Evolutionary conservation across 352 stramenopile species (phyloP), one percentile per base, ranked within the genome.

Genomic region (Globisporangium nagaii): DNA sequence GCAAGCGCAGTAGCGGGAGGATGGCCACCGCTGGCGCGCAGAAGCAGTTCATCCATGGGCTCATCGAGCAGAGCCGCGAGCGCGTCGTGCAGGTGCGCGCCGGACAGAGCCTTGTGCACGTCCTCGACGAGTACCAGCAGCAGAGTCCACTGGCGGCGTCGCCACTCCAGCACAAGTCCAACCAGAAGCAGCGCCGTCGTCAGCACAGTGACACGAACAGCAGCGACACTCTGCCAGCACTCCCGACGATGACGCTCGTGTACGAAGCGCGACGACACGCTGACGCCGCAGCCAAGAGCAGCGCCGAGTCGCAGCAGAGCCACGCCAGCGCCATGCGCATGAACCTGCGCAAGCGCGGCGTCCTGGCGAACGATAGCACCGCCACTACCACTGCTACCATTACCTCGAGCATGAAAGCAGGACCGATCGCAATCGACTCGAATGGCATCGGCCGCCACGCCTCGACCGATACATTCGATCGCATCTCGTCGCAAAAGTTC

Each of bases 1-100:
- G n/a, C n/a, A n/a, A n/a, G n/a, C n/a, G n/a, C n/a, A n/a, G n/a
- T n/a, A n/a, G n/a, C n/a, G n/a, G n/a, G n/a, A n/a, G n/a, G n/a
- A 49, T 49, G 43, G 27, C 25, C 25, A 28, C 25, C 28, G 17
- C 35, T 12, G 49, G 46, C 39, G 47, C 60, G 35, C 73, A 78
- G 36, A 80, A 71, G 59, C 65, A 71, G 37, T 60, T 86, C 20
- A 70, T 86, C 39, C 78, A 75, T 51, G 71, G 75, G 20, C 65
- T 88, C 22, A 62, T 88, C n/a, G 69, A 86, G 45, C 65, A 75
- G 54, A 88, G 78, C 24, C 63, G 63, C 37, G 71, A 85, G 36
- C 73, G 78, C 28, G 69, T 86, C 10, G 60, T 70, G 39, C 73
- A 84, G 45, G 73, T 83, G 42, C 73, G 75, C 2, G 73, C 78